Base-by-base conservation (phyloP, 2,329 filamentous ascomycete genomes). In the Didymellaceae sp. region DNA sequence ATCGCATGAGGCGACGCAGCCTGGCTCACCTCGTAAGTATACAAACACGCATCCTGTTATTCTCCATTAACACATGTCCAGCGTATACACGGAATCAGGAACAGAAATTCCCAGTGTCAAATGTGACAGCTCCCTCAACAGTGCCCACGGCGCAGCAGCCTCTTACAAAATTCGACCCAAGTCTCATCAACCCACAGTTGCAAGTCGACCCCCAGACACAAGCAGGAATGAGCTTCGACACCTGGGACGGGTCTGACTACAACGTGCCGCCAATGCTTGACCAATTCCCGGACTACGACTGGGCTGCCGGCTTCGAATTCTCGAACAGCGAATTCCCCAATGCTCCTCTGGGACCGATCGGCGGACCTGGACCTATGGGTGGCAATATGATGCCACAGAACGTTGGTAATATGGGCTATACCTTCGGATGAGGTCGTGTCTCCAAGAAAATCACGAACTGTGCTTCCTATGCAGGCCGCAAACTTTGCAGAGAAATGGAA, bases 261-360 rank as follows among this genome's bases (percentile, higher is more conserved):
- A 62, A 52, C 34, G 58, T 60, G 9, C 63, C 64, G 5, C 63
- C 66, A 11, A 66, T 70, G 57, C 39, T 69, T 24, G 68, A 73
- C 17, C 68, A 72, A 25, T 73, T 72, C n/a, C 68, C 66, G 8
- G 70, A 73, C 48, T 73, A 72, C 34, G 70, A 73, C 39, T 73
- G 70, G 70, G 70, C 68, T 4, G 65, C 70, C 8, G 66, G 68
- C 14, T 72, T 71, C 32, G 64, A 71, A 18, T 70, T 70, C 17
- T 65, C 67, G 1, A 70, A 64, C 26, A 58, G 58, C 21, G 65
- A 67, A 7, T 65, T 65, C 34, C 61, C 62, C 13, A 65, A 58
- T 22, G 56, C 59, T 25, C 59, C 62, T 37, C 41, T 58, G 25
- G 58, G 54, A 4, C 42, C 61, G 8, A 57, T 62, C 28, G 53